A percentile compares a stretch with the other conserved stretches of the same genome.
Conservation (phyloP, 805 yeast species). For the Debaryomyces maramus region DNA sequence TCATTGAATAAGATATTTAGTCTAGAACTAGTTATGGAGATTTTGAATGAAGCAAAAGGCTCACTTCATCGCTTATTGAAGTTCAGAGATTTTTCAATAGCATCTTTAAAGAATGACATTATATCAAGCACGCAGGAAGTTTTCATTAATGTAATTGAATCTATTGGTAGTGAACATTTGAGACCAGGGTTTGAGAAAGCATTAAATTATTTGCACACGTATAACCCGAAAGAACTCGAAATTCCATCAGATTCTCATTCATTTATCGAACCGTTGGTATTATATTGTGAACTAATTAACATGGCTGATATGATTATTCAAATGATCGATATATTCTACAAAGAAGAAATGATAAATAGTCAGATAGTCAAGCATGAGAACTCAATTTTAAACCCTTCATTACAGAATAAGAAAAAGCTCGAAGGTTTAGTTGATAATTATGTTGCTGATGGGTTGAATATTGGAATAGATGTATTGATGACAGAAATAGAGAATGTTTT, state of each 20-base stretch:
- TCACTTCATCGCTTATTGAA: constrained; percentile 58
- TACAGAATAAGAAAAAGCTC: constrained; percentile 75
- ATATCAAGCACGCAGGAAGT: constrained; percentile 53
- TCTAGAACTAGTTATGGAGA: constrained; percentile 72
- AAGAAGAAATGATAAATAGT: constrained; percentile 68
- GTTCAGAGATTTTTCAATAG: constrained; percentile 35
- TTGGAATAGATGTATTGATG: constrained; percentile 87
- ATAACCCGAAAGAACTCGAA: constrained; percentile 54
- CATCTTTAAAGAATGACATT: constrained; percentile 31
- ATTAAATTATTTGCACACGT: constrained; percentile 62
- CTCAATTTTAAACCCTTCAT: constrained; percentile 75
- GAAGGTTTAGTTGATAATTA: constrained; percentile 81
- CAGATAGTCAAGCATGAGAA: constrained; percentile 65
- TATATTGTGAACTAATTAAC: constrained; percentile 87
- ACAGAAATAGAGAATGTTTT: constrained; percentile 71
- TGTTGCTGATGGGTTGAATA: constrained; percentile 90
- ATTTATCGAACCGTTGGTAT: constrained; percentile 78
- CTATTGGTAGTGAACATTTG: constrained; percentile 74
- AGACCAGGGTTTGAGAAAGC: constrained; percentile 84
- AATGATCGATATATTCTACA: constrained; percentile 87
- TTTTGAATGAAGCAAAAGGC: constrained; percentile 66
- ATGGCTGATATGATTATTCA: constrained; percentile 91
- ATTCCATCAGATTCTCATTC: constrained; percentile 17
- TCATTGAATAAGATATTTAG: constrained; percentile 76
- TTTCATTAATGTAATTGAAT: constrained; percentile 63